A percentile compares a stretch with the other conserved stretches of the same genome.
phyloP scores from a whole-genome alignment of 768 basidiomycete genomes.

The Peribolospora kevripleyi region DNA sequence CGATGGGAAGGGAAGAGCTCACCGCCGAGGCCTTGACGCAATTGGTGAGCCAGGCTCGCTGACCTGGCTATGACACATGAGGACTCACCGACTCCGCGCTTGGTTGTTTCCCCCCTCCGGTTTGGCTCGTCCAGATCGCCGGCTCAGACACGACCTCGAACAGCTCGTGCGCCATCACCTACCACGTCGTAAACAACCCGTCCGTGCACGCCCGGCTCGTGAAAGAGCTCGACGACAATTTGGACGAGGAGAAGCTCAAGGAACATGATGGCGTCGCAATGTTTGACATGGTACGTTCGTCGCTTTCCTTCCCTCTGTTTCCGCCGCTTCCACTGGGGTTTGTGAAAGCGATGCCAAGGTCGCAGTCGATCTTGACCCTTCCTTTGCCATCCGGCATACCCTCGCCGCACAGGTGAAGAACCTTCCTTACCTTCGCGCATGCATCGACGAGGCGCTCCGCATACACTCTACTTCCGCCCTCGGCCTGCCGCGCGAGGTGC shows the following conservation, averaged over 20 bases:
- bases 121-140: constrained; percentile 28
- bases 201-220: constrained; percentile 44
- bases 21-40: constrained; percentile 40
- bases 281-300: too few species aligned
- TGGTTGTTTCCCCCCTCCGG: neutral
- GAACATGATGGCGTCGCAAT: constrained; percentile 19
- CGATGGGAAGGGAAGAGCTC: constrained; percentile 54
- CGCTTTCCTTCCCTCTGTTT: too few species aligned
- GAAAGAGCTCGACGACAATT: constrained; percentile 40
- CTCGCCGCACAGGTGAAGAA: constrained; percentile 35
- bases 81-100: neutral
- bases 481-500: constrained; percentile 57
- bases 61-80: neutral
- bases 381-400: neutral
- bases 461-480: constrained; percentile 61
- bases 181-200: constrained; percentile 50
- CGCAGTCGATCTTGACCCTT: constrained; percentile 19
- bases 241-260: constrained; percentile 13
- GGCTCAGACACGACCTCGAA: constrained; percentile 87
- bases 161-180: constrained; percentile 71
- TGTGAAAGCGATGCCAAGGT: constrained; percentile 36
- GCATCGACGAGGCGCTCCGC: constrained; percentile 64
- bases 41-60: neutral
- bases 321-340: constrained; percentile 28
- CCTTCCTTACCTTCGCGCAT: constrained; percentile 50